phyloP scores from a whole-genome alignment of 1,284 basidiomycete genomes.

The Rhodotorula sp. region DNA sequence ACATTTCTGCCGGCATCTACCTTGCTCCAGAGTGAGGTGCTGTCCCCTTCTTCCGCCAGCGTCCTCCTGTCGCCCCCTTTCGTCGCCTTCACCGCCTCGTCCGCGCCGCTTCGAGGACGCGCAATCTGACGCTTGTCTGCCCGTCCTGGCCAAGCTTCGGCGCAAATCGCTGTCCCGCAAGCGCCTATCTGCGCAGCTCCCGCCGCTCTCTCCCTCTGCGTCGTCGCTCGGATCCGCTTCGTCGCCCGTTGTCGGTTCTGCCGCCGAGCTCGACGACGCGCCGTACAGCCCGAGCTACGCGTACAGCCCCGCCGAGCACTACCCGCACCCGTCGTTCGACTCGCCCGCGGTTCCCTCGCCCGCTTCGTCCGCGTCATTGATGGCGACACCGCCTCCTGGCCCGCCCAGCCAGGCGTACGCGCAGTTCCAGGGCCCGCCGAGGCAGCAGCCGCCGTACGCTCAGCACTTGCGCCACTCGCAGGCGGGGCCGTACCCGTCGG shows the following conservation, averaged over 20 bases:
- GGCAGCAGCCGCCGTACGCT: background rate
- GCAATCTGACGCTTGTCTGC: background rate
- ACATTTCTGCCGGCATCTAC: background rate
- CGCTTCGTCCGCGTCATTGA: too few species aligned
- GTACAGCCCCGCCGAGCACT: background rate
- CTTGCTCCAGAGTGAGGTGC: background rate
- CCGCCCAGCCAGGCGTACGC: background rate
- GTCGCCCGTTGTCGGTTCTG: background rate
- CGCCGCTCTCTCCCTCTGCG: background rate
- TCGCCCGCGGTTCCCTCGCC: too few species aligned
- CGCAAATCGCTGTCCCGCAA: conserved; percentile 3
- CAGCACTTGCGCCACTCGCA: background rate
- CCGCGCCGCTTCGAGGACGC: background rate
- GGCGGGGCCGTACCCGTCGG: background rate
- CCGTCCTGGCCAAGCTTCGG: background rate
- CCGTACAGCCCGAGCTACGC: background rate
- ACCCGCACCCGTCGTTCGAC: too few species aligned
- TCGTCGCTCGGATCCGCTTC: background rate
- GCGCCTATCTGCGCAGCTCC: background rate
- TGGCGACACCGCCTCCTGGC: background rate
- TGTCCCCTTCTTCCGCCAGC: background rate
- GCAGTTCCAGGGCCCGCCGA: background rate
- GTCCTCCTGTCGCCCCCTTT: background rate
- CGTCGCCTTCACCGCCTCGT: background rate
- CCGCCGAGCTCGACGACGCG: background rate